Conservation (phyloP, 169 alveolate species). For the Cryptosporidium parvum region DNA sequence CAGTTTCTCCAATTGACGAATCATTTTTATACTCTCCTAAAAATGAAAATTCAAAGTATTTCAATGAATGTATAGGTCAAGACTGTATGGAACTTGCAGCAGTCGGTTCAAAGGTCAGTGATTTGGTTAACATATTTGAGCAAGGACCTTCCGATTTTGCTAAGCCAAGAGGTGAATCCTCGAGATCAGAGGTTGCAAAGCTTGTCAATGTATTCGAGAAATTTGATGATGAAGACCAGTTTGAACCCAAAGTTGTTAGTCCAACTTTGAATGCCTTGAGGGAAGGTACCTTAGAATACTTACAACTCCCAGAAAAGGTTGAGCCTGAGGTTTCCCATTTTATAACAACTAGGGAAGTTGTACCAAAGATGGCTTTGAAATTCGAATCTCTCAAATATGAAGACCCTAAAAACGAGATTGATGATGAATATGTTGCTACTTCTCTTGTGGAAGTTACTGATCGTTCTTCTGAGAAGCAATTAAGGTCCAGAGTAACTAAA, state of each 20-base stretch:
- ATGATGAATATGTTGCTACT: constrained; percentile 20
- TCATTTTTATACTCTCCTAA: constrained; percentile 4
- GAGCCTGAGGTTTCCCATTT: not conserved
- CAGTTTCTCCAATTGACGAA: constrained; percentile 4
- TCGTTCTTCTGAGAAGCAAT: not conserved
- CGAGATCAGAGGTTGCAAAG: not conserved
- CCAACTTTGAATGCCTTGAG: constrained; percentile 39
- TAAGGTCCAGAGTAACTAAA: constrained; percentile 6
- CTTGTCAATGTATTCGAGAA: constrained; percentile 7
- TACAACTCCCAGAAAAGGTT: not conserved
- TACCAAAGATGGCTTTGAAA: not conserved
- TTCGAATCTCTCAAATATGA: not conserved
- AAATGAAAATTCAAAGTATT: not conserved
- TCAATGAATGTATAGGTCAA: constrained; percentile 3
- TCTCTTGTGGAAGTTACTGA: not conserved
- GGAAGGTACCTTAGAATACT: constrained; percentile 15
- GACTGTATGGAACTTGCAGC: constrained; percentile 57
- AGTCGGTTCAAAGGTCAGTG: constrained; percentile 3
- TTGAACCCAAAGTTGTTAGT: constrained; percentile 7
- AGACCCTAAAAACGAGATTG: not conserved
- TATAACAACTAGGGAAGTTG: constrained; percentile 41
- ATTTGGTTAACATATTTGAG: not conserved
- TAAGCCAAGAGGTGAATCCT: not conserved
- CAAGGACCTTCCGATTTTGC: not conserved
- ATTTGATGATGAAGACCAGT: not conserved